A percentile compares a stretch with the other conserved stretches of the same genome.
These are phyloP conservation scores for Oldenlandia corymbosa DNA, from an alignment of 257 asterid species.

Conservation along the genomic window DNA sequence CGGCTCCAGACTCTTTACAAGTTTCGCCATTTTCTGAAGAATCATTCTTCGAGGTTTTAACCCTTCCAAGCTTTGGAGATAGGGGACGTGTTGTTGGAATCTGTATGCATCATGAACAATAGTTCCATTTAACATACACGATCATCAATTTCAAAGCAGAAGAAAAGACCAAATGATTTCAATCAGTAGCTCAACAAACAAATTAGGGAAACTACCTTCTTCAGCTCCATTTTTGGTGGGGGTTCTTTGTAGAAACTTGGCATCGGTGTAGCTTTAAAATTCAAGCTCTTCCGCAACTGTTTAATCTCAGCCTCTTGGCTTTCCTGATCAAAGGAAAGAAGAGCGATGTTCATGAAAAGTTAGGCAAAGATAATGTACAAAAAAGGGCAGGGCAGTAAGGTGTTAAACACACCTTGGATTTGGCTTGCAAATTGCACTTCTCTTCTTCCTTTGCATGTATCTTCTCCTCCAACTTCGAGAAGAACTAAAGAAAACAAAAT, in stretches of 20 bases:
- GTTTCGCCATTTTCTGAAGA: conserved; percentile 36
- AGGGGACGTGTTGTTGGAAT: conserved; percentile 71
- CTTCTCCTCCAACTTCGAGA: conserved; percentile 81
- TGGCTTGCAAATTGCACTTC: conserved; percentile 53
- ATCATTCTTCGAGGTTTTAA: conserved; percentile 35
- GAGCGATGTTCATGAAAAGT: not conserved
- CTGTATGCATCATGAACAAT: conserved; percentile 23
- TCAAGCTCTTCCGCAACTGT: conserved; percentile 68
- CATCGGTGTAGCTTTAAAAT: conserved; percentile 87
- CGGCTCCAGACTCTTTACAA: conserved; percentile 20
- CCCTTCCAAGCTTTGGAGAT: conserved; percentile 86
- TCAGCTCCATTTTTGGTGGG: conserved; percentile 66
- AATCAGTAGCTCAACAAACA: too few relatives aligned
- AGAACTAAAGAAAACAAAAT: conserved; percentile 43
- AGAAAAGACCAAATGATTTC: too few relatives aligned
- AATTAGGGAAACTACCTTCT: conserved; percentile 82
- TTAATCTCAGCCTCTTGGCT: conserved; percentile 71
- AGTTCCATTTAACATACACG: not conserved
- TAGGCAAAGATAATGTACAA: not conserved
- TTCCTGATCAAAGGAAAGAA: conserved; percentile 41
- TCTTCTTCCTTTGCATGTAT: conserved; percentile 71
- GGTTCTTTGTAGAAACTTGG: conserved; percentile 90
- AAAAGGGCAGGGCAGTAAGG: not conserved
- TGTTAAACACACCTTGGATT: conserved; percentile 69
- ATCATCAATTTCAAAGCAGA: not conserved